A percentile compares a stretch with the other conserved stretches of the same genome.
Evolutionary conservation across 108 stramenopile genomes (phyloP).

Genomic region (Pseudonitzschia multistriata): DNA sequence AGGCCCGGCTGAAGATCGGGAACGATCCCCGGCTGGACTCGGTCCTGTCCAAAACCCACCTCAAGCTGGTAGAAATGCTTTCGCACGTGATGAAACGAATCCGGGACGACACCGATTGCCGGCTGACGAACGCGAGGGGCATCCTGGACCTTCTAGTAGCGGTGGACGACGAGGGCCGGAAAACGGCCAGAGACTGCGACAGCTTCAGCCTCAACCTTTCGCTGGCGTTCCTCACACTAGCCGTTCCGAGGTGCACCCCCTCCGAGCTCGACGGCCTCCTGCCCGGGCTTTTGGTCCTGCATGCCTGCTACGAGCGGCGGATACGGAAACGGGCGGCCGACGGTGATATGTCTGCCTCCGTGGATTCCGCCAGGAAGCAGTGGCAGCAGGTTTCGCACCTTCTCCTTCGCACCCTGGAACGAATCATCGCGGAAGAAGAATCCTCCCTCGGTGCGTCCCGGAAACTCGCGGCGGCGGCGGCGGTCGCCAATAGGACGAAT

Average conservation of each 20-base stretch:
- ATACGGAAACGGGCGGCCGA: not conserved
- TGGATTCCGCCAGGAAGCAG: conserved; percentile 30
- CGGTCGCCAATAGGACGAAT: not conserved
- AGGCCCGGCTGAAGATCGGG: conserved; percentile 20
- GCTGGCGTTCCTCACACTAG: conserved; percentile 71
- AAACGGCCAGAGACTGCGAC: conserved; percentile 27
- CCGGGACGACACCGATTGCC: conserved; percentile 47
- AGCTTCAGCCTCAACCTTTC: conserved; percentile 72
- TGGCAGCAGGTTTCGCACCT: conserved; percentile 70
- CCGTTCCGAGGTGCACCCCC: conserved; percentile 51
- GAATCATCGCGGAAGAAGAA: conserved; percentile 29
- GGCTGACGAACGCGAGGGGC: conserved; percentile 47
- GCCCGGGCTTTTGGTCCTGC: conserved; percentile 55
- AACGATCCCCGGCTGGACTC: conserved; percentile 14
- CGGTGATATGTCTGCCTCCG: not conserved
- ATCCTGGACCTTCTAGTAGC: conserved; percentile 51
- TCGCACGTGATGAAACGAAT: conserved; percentile 79
- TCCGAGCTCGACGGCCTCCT: conserved; percentile 37
- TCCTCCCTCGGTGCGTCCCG: not conserved
- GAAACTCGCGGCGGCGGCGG: not conserved
- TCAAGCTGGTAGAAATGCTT: conserved; percentile 71
- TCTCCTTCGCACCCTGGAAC: conserved; percentile 57
- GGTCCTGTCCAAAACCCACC: conserved; percentile 55
- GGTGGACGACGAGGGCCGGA: not conserved
- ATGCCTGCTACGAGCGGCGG: conserved; percentile 30